Percentiles rank a stretch among this genome's conserved stretches.
Evolutionary conservation across 257 asterid species (phyloP).

Genomic region (Primulina huaijiensis): DNA sequence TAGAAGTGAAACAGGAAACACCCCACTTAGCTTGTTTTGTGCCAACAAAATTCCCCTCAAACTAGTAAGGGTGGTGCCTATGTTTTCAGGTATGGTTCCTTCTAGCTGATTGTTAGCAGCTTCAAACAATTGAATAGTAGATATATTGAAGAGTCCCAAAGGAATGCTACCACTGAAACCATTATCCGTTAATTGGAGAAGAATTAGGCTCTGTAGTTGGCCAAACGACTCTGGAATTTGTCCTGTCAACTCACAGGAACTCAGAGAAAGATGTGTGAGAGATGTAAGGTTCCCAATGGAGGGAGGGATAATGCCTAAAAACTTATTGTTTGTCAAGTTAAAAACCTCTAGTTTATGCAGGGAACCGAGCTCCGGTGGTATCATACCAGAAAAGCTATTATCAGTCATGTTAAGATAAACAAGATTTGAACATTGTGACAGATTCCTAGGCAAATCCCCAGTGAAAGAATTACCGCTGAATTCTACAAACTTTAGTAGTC

Average conservation of each 20-base stretch:
- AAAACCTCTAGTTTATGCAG: conserved; percentile 24
- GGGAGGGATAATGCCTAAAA: conserved; percentile 31
- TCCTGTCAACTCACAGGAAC: conserved; percentile 27
- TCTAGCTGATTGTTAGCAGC: conserved; percentile 18
- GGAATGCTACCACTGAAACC: conserved; percentile 25
- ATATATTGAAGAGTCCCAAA: conserved; percentile 28
- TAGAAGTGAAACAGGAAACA: conserved; percentile 28
- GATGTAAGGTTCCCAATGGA: conserved; percentile 33
- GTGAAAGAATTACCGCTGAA: conserved; percentile 30
- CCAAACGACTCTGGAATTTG: conserved; percentile 28
- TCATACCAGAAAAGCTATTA: conserved; percentile 23
- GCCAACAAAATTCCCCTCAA: conserved; percentile 16
- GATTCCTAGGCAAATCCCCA: conserved; percentile 35
- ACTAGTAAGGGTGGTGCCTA: conserved; percentile 28
- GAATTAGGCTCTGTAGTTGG: conserved; percentile 15
- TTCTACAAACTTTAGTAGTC: conserved; percentile 17
- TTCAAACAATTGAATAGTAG: conserved; percentile 18
- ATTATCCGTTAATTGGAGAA: conserved; percentile 14
- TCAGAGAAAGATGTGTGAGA: conserved; percentile 13
- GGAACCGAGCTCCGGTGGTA: conserved; percentile 30
- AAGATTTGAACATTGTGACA: conserved; percentile 28
- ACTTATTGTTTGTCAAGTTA: conserved; percentile 24
- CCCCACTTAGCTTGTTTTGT: conserved; percentile 26
- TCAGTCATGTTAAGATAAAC: conserved; percentile 15
- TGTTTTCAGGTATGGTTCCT: conserved; percentile 29